These are phyloP conservation scores for Exophiala xenobiotica DNA, from an alignment of 2,329 filamentous ascomycete species.

Conservation along the genomic window DNA sequence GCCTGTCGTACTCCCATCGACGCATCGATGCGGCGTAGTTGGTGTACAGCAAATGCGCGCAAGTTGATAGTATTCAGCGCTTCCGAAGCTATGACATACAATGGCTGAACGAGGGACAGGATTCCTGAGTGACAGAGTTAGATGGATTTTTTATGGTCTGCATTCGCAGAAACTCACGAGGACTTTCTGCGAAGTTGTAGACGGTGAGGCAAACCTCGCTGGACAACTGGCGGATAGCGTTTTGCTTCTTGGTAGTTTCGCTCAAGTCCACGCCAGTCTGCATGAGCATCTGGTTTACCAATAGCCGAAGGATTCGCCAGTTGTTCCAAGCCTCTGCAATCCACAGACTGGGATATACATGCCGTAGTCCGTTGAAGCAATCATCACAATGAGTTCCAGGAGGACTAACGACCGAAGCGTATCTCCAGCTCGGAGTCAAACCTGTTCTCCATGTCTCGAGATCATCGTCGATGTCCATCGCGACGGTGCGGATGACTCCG, in stretches of 20 bases:
- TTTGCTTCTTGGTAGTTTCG: not conserved
- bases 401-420: not conserved
- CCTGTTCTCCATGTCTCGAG: slow-evolving; percentile 8
- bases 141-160: not conserved
- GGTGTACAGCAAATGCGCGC: slow-evolving; percentile 8
- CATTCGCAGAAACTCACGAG: slow-evolving; percentile 1
- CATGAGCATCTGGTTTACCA: slow-evolving; percentile 10
- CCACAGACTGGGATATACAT: slow-evolving; percentile 14
- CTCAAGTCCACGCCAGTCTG: not conserved
- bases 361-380: not conserved
- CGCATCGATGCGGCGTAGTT: slow-evolving; percentile 5
- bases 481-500: not conserved
- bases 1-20: slow-evolving; percentile 12
- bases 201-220: slow-evolving; percentile 13
- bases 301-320: slow-evolving; percentile 11
- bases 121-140: slow-evolving; percentile 4
- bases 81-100: slow-evolving; percentile 10
- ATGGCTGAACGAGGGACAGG: slow-evolving; percentile 8
- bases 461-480: slow-evolving; percentile 17
- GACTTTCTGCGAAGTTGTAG: slow-evolving; percentile 7
- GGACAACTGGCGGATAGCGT: slow-evolving; percentile 4
- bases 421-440: slow-evolving; percentile 10
- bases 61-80: not conserved
- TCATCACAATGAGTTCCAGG: not conserved
- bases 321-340: slow-evolving; percentile 20